Base-by-base conservation (phyloP, 768 basidiomycete genomes). In the Hydnomerulius pinastri region DNA sequence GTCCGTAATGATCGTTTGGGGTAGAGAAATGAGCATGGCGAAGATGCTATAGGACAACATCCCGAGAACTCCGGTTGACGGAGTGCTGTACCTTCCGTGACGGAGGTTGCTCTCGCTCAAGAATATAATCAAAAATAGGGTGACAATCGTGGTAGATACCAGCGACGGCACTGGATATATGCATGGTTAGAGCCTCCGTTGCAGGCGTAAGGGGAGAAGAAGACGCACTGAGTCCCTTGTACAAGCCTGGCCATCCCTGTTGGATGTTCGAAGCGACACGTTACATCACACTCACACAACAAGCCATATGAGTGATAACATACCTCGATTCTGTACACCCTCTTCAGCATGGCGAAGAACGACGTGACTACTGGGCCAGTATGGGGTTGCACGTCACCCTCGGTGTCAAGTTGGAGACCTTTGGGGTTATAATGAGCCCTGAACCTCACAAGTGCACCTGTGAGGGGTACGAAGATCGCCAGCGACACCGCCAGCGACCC, bases 371-470 rank as follows among this genome's bases (percentile, higher is more conserved):
- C 78, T 50, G 90, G 91, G 28, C 85, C 86, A 4, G 87, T 85
- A 59, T 90, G 82, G 0, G 88, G 81, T 65, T 84, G 78, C n/a
- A 81, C 85, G 40, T 78, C 83, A 27, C 86, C 89, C 62, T 90
- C 89, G 25, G 77, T 72, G 66, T 92, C 90, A 33, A 92, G 76
- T 45, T 86, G 87, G 33, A 93, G 81, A 29, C 86, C 88, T 66
- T 87, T 88, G 2, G 91, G 91, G 61, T 88, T 90, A 73, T 88
- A 92, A 63, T 92, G 90, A 25, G 87, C 88, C 68, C 91, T 77
- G 64, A 88, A 83, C 40, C 90, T 78, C 7, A 92, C 84, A 9
- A 91, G 74, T 11, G 85, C 75, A 4, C 89, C 90, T 7, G 81
- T 77, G 11, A 90, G 69, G 10, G 83, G 81, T 4, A 89, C 79